Evolutionary conservation across 148 eudicot genomes (phyloP), one percentile per base, ranked within the genome.

Genomic region (Camellia sinensis): DNA sequence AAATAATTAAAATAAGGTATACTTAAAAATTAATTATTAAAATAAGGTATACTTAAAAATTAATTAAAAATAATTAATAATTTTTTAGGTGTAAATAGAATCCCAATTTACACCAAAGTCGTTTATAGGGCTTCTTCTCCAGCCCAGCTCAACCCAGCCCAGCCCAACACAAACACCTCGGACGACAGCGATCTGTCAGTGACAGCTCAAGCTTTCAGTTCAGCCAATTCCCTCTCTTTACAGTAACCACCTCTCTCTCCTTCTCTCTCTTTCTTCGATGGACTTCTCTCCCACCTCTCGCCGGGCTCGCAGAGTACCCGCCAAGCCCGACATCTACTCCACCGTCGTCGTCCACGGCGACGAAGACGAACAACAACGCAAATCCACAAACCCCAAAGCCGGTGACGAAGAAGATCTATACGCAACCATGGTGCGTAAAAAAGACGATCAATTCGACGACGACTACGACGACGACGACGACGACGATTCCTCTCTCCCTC

Each of bases 401-500:
- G 14, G 11, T 72, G 78, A 67, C 7, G 56, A 48, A 14, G 80
- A 81, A 0, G 89, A 87, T 83, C 70, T 85, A 5, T 87, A 87
- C 84, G 82, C 89, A n/a, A 85, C 91, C 57, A 85, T 87, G 89
- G 69, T 89, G 68, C 74, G 67, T 53, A 89, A 87, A 73, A 80
- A 54, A 37, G 73, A 81, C 69, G 88, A 87, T 56, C 46, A 52
- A 13, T 56, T 40, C 21, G 86, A 63, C 65, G 79, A 40, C 54
- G 81, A 75, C 69, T 74, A 37, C 13, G 77, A 75, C 66, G 87
- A 79, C 59, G 93, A 90, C 63, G 90, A 87, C 13, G 84, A 88
- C 1, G 91, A 89, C 48, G 89, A 89, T 76, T 80, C 86, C 3
- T 91, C 92, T 56, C 97, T 96, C 44, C 99, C 99, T 71, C 95